Conservation (phyloP, 495 filamentous ascomycete species). For the Cercophora newfieldiana region DNA sequence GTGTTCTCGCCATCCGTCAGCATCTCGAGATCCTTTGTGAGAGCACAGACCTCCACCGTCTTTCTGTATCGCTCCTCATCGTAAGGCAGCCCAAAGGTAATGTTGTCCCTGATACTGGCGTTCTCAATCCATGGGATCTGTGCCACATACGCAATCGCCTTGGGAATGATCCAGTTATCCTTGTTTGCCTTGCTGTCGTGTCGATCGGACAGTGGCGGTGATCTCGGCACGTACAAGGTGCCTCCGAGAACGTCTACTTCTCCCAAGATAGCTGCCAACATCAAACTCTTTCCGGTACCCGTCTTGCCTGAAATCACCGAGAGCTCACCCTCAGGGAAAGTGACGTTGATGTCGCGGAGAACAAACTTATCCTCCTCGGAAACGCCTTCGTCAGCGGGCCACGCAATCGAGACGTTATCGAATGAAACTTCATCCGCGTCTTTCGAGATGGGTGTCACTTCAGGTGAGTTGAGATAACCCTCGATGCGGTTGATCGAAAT, state of each 20-base stretch:
- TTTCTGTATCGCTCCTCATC: conserved; percentile 63
- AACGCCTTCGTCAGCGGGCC: conserved; percentile 62
- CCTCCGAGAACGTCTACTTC: conserved; percentile 61
- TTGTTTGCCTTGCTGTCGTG: conserved; percentile 59
- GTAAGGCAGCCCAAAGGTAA: conserved; percentile 71
- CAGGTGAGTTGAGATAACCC: conserved; percentile 65
- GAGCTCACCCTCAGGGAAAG: conserved; percentile 66
- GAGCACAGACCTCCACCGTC: conserved; percentile 67
- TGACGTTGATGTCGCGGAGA: conserved; percentile 61
- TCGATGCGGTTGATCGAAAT: conserved; percentile 75
- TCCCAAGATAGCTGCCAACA: conserved; percentile 65
- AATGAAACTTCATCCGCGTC: conserved; percentile 63
- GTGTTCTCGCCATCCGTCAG: conserved; percentile 73
- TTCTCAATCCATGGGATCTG: conserved; percentile 90
- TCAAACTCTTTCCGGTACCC: conserved; percentile 66
- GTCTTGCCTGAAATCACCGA: conserved; percentile 72
- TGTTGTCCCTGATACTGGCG: conserved; percentile 71
- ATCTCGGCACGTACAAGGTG: conserved; percentile 50
- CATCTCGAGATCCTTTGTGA: conserved; percentile 73
- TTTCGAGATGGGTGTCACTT: conserved; percentile 59
- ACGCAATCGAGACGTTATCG: conserved; percentile 69
- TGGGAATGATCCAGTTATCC: conserved; percentile 69
- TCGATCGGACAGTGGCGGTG: conserved; percentile 46
- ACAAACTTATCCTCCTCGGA: conserved; percentile 59
- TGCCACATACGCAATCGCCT: conserved; percentile 71